These are phyloP conservation scores for Rhodocollybia butyracea DNA, from an alignment of 768 basidiomycete genomes.

Conservation along the genomic window DNA sequence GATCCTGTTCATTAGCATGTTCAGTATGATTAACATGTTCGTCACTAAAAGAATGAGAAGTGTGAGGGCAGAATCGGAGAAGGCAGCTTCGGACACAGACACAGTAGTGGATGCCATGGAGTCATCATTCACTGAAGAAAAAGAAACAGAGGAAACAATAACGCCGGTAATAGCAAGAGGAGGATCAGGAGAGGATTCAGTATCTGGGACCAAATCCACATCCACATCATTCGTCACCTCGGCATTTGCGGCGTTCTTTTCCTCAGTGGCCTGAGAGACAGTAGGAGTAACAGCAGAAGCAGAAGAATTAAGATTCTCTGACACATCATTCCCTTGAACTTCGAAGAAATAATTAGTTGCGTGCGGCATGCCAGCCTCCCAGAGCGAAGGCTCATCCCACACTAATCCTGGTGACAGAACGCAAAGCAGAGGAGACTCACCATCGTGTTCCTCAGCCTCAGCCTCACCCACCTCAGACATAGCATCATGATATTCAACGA, in stretches of 20 bases:
- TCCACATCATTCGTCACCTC: constrained; percentile 18
- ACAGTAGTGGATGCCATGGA: constrained; percentile 32
- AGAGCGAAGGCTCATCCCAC: constrained; percentile 45
- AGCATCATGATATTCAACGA: constrained; percentile 27
- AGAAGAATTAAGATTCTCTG: background rate
- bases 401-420: constrained; percentile 30
- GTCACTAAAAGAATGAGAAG: constrained; percentile 34
- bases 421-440: constrained; percentile 46
- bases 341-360: constrained; percentile 52
- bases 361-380: constrained; percentile 49
- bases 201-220: too few species aligned
- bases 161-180: constrained; percentile 30
- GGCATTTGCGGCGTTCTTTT: constrained; percentile 18
- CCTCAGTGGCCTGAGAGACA: constrained; percentile 19
- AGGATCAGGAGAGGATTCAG: constrained; percentile 18
- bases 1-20: constrained; percentile 42
- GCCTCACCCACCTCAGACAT: constrained; percentile 29
- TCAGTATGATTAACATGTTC: constrained; percentile 46
- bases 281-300: background rate
- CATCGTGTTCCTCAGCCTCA: constrained; percentile 36
- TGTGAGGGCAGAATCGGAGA: constrained; percentile 43
- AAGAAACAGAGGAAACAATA: constrained; percentile 27
- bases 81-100: constrained; percentile 49
- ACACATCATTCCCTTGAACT: constrained; percentile 41
- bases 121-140: constrained; percentile 22